Evolutionary conservation across 2,329 filamentous ascomycete species (phyloP).

Genomic region (Macrophomina phaseolina): DNA sequence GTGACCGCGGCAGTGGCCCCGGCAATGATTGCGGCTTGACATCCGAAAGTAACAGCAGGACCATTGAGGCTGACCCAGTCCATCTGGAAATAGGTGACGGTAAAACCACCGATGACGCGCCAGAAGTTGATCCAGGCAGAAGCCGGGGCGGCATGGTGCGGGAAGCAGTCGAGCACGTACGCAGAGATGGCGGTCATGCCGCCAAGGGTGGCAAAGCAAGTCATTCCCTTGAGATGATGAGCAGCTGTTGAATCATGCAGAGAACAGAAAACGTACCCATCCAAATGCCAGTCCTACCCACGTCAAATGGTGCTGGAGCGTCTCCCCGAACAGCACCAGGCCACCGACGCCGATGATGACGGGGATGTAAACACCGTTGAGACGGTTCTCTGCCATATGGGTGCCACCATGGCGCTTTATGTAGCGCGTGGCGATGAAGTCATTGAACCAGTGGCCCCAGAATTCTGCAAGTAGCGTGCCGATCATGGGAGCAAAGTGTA

Average conservation of each 20-base stretch:
- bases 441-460: slow-evolving; percentile 47
- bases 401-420: slow-evolving; percentile 39
- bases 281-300: slow-evolving; percentile 42
- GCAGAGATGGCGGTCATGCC: slow-evolving; percentile 43
- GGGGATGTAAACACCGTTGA: slow-evolving; percentile 41
- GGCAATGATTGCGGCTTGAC: slow-evolving; percentile 43
- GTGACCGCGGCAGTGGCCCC: slow-evolving; percentile 37
- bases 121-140: slow-evolving; percentile 44
- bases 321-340: slow-evolving; percentile 42
- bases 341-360: slow-evolving; percentile 40
- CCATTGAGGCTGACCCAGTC: slow-evolving; percentile 41
- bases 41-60: slow-evolving; percentile 41
- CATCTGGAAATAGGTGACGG: slow-evolving; percentile 44
- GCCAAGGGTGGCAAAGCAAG: slow-evolving; percentile 41
- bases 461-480: slow-evolving; percentile 41
- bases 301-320: slow-evolving; percentile 40
- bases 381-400: slow-evolving; percentile 40
- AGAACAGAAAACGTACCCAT: slow-evolving; percentile 32
- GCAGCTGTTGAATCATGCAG: background rate
- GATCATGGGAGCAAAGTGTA: slow-evolving; percentile 45
- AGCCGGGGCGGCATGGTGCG: slow-evolving; percentile 40
- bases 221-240: slow-evolving; percentile 33
- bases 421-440: slow-evolving; percentile 41
- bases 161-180: slow-evolving; percentile 43
- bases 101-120: slow-evolving; percentile 41